These are phyloP conservation scores for Cyanodermella asteris DNA, from an alignment of 2,329 filamentous ascomycete species.

Conservation along the genomic window DNA sequence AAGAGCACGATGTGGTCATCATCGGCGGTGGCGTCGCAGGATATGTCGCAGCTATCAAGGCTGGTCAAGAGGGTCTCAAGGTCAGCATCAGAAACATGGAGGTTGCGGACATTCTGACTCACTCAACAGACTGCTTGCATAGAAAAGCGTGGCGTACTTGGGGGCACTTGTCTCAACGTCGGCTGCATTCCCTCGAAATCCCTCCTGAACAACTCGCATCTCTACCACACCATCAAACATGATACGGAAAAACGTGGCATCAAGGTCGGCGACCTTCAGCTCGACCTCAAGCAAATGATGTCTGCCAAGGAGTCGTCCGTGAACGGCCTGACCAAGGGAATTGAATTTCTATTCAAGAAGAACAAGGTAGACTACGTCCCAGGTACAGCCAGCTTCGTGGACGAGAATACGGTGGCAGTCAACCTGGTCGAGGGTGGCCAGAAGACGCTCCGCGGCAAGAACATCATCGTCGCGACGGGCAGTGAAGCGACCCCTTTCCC, in stretches of 20 bases:
- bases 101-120: constrained; percentile 6
- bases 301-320: constrained; percentile 95
- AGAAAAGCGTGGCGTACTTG: constrained; percentile 88
- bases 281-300: constrained; percentile 92
- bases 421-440: constrained; percentile 80
- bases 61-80: constrained; percentile 91
- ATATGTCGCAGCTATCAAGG: constrained; percentile 98
- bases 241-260: constrained; percentile 95
- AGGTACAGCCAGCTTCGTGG: constrained; percentile 67
- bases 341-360: constrained; percentile 98
- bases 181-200: constrained; percentile 99
- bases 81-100: constrained; percentile 22
- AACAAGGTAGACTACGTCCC: constrained; percentile 97
- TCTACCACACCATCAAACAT: constrained; percentile 92
- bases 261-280: constrained; percentile 88
- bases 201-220: constrained; percentile 96
- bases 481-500: constrained; percentile 93
- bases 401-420: constrained; percentile 81
- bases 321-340: constrained; percentile 73
- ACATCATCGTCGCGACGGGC: constrained; percentile 93
- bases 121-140: constrained; percentile 64
- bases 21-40: constrained; percentile 96
- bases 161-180: constrained; percentile 95
- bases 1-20: constrained; percentile 91
- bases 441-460: constrained; percentile 71